A percentile compares a stretch with the other conserved stretches of the same genome.
These are phyloP conservation scores for Larix kaempferi DNA, from an alignment of 75 land plant genomes.

Conservation along the genomic window DNA sequence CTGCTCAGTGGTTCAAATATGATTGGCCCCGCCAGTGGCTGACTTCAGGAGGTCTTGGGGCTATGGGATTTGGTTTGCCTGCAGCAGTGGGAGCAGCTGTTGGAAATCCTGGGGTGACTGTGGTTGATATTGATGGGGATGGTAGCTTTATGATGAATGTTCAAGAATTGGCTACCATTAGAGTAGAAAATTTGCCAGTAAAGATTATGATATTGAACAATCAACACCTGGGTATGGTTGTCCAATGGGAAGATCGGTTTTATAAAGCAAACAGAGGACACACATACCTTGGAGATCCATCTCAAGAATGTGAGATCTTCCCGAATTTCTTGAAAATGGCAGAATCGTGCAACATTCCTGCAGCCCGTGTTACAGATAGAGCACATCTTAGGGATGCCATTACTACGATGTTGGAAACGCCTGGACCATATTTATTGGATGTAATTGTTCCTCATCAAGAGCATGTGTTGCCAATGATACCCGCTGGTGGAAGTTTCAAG, in stretches of 20 bases:
- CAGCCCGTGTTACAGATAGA: slow-evolving; percentile 36
- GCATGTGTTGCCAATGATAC: slow-evolving; percentile 48
- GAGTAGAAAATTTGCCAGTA: slow-evolving; percentile 77
- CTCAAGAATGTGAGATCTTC: slow-evolving; percentile 25
- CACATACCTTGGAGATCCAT: slow-evolving; percentile 52
- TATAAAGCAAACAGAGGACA: slow-evolving; percentile 47
- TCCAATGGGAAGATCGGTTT: slow-evolving; percentile 51
- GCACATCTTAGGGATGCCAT: slow-evolving; percentile 37
- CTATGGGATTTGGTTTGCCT: slow-evolving; percentile 98
- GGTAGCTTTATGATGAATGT: slow-evolving; percentile 94
- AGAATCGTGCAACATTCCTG: slow-evolving; percentile 41
- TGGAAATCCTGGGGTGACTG: slow-evolving; percentile 61
- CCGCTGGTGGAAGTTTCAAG: slow-evolving; percentile 42
- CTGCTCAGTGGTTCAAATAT: slow-evolving; percentile 85
- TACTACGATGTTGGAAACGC: slow-evolving; percentile 36
- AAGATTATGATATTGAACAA: slow-evolving; percentile 79
- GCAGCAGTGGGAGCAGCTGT: slow-evolving; percentile 95
- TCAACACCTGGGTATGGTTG: slow-evolving; percentile 52
- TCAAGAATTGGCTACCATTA: slow-evolving; percentile 84
- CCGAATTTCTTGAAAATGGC: slow-evolving; percentile 48
- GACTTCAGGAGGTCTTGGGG: slow-evolving; percentile 84
- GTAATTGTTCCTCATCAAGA: slow-evolving; percentile 51
- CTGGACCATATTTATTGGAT: slow-evolving; percentile 49
- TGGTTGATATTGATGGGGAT: slow-evolving; percentile 93
- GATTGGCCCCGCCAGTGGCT: slow-evolving; percentile 83